Evolutionary conservation across 2,329 filamentous ascomycete species (phyloP), one percentile per base, ranked within the genome.

Genomic region (Byssochlamys sp.): DNA sequence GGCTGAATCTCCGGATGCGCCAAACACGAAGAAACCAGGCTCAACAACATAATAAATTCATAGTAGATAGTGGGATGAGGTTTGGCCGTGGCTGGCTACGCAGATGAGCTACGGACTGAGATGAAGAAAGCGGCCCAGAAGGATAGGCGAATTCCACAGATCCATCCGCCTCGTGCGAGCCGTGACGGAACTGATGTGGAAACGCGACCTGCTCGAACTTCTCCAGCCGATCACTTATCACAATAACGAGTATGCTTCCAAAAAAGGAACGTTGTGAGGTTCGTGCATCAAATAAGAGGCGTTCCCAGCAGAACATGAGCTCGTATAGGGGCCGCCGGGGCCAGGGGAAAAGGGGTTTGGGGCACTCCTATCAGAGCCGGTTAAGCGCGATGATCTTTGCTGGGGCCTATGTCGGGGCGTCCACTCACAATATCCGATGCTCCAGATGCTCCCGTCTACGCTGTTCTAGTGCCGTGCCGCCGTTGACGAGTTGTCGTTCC

Each of bases 371-470:
- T 51, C 49, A 51, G 39, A 12, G 49, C 27, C 9, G 25, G 49
- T 26, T 28, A 51, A 51, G 49, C 49, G 12, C n/a, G 49, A 51
- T 51, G 49, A 51, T 51, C 49, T 28, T 51, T 51, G 10, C 49
- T 45, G n/a, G 39, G 19, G 39, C 39, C 29, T 14, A 45, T 45
- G 39, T 45, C n/a, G n/a, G 39, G 39, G 39, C n/a, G 39, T 57
- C 61, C 60, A 59, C 62, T 57, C 56, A 31, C 55, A 53, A 49
- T 51, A 39, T 57, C 27, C 52, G 39, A 57, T 54, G 11, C 52
- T 57, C 57, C 55, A 35, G 29, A 14, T 33, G 28, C 12, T 57
- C 52, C 50, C 39, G 12, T 45, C 39, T 24, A 45, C n/a, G 39
- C 4, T 45, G n/a, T 19, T 45, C 39, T 45, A 45, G 35, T n/a